These are phyloP conservation scores for Candida alai DNA, from an alignment of 805 yeast species.

Conservation along the genomic window DNA sequence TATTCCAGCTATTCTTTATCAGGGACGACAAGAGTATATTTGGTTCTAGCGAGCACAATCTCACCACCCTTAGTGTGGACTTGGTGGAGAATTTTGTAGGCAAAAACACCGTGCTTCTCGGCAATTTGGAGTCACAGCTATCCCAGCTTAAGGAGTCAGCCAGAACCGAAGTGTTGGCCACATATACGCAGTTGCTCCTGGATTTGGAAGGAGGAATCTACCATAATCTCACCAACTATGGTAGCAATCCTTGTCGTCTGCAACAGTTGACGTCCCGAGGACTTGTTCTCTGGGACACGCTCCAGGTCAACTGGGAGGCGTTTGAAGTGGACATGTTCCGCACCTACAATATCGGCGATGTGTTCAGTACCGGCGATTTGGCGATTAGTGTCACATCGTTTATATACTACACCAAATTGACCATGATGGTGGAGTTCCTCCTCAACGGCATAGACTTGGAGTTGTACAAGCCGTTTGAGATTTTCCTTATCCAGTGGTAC, in stretches of 20 bases:
- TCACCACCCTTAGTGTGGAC: slow-evolving; percentile 22
- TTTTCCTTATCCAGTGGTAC: slow-evolving; percentile 66
- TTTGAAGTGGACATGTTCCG: slow-evolving; percentile 48
- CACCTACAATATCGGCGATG: slow-evolving; percentile 36
- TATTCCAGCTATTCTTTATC: slow-evolving; percentile 57
- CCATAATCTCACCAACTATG: slow-evolving; percentile 26
- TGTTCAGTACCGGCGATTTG: slow-evolving; percentile 30
- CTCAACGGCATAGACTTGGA: slow-evolving; percentile 74
- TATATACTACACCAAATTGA: slow-evolving; percentile 62
- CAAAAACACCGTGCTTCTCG: slow-evolving; percentile 21
- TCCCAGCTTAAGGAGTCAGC: slow-evolving; percentile 8
- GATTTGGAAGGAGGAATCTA: slow-evolving; percentile 46
- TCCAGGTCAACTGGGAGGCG: slow-evolving; percentile 71
- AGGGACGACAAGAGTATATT: slow-evolving; percentile 59
- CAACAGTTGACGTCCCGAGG: slow-evolving; percentile 64
- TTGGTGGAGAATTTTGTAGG: slow-evolving; percentile 45
- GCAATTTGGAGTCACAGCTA: slow-evolving; percentile 14
- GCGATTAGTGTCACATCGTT: slow-evolving; percentile 69
- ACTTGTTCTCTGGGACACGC: slow-evolving; percentile 66
- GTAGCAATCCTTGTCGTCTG: slow-evolving; percentile 73
- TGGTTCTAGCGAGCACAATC: slow-evolving; percentile 35
- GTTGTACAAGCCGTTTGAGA: slow-evolving; percentile 69
- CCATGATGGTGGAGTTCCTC: slow-evolving; percentile 67
- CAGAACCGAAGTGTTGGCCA: slow-evolving; percentile 8
- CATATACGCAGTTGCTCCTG: slow-evolving; percentile 28